Conservation (phyloP, 2,329 filamentous ascomycete genomes). For the Emmonsiellopsis sp. region DNA sequence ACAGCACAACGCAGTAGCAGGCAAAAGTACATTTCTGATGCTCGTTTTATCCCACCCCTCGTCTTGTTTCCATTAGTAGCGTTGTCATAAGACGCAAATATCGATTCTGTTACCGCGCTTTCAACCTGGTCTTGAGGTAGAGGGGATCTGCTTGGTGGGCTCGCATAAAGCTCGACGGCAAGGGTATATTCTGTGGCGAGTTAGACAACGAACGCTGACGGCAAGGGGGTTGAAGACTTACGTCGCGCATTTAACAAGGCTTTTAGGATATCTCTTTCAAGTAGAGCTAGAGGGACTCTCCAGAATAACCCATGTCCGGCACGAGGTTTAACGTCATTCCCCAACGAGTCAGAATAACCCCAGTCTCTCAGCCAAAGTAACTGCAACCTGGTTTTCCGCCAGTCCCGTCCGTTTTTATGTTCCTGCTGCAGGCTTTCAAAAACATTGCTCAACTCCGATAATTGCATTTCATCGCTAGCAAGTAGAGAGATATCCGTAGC, state of each 20-base stretch:
- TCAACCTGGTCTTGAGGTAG: conserved; percentile 41
- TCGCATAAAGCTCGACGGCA: conserved; percentile 31
- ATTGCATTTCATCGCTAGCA: conserved; percentile 42
- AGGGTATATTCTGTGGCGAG: conserved; percentile 28
- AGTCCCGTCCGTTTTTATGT: conserved; percentile 37
- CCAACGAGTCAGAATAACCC: conserved; percentile 28
- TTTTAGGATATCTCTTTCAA: conserved; percentile 50
- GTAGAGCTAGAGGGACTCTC: conserved; percentile 35
- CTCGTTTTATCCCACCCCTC: conserved; percentile 53
- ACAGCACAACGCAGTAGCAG: neutral
- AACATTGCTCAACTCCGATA: conserved; percentile 43
- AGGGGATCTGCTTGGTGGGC: conserved; percentile 18
- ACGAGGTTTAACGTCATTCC: conserved; percentile 15
- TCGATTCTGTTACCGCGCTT: conserved; percentile 40
- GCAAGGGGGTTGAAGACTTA: conserved; percentile 11
- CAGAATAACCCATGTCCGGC: conserved; percentile 39
- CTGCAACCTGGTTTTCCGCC: conserved; percentile 39
- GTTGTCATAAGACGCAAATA: conserved; percentile 52
- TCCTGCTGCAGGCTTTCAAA: conserved; percentile 38
- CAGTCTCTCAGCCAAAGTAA: conserved; percentile 54
- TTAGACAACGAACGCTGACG: conserved; percentile 5
- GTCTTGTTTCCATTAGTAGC: conserved; percentile 57
- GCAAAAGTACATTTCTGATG: conserved; percentile 43
- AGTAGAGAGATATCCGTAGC: conserved; percentile 44
- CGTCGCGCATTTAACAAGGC: conserved; percentile 42